Base-by-base conservation (phyloP, 768 basidiomycete genomes). In the Daedaleopsis nitida region DNA sequence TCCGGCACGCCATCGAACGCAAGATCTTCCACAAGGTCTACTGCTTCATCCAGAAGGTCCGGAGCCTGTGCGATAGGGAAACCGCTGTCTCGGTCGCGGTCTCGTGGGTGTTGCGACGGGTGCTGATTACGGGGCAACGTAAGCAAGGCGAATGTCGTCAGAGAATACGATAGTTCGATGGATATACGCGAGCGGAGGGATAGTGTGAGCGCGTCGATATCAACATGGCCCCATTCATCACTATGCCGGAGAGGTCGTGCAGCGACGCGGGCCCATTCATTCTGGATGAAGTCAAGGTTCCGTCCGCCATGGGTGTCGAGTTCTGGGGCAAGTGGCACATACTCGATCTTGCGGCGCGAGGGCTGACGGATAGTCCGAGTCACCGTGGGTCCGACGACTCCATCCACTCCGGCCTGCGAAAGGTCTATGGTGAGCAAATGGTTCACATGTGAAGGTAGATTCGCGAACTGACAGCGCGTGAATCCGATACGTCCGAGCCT, bases 141-240 rank as follows among this genome's bases (percentile, higher is more conserved):
- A 58, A 97, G 77, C 70, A 96, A 77, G 4, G 88, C 88, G 65
- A 98, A 80, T 5, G 92, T 92, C 21, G 94, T 94, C 66, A 99
- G 76, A 5, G 91, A 93, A 71, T 95, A 98, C 4, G 94, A 89
- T 55, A 96, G 77, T 73, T 99, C 96, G 49, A 85, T 81, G 10
- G 87, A 82, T 44, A 98, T 76, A 38, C 96, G 82, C 38, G 92
- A 96, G 35, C 95, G 89, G 43, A 99, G 77, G 34, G 92, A 91
- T 89, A 99, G 88, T n/a, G 87, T 88, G 52, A 99, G 80, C n/a
- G 87, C 87, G 69, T 97, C 95, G 59, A 98, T 87, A 68, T 98
- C 96, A 52, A 96, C 85, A 9, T 80, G 81, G 21, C 93, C 94
- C 86, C 95, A 93, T 55, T 96, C 93, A 70, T 88, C 86, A 64